Evolutionary conservation across 257 asterid species (phyloP).

Genomic region (Scutellaria galericulata): DNA sequence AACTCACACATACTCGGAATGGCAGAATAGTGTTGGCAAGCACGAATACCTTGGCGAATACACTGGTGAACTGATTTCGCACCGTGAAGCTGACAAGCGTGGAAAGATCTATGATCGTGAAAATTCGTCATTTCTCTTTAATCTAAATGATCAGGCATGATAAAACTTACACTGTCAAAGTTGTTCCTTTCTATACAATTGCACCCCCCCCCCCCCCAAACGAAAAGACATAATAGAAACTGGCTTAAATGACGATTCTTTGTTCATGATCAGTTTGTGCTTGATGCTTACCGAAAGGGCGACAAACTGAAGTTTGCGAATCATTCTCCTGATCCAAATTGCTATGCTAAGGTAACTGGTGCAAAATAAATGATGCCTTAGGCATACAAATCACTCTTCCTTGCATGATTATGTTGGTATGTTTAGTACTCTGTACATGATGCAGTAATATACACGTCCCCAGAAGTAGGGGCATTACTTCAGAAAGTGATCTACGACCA

Average conservation of each 20-base stretch:
- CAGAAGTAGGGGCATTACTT: no score
- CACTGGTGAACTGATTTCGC: conserved; percentile 94
- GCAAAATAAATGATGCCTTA: not conserved
- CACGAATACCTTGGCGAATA: conserved; percentile 97
- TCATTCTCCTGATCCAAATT: conserved; percentile 92
- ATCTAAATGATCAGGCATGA: conserved; percentile 86
- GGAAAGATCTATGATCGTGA: conserved; percentile 97
- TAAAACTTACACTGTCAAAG: not conserved
- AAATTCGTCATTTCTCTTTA: conserved; percentile 90
- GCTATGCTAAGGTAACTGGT: conserved; percentile 81
- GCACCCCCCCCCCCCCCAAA: not conserved
- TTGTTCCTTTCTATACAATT: not conserved
- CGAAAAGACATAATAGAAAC: not conserved
- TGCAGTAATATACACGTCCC: not conserved
- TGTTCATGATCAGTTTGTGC: conserved; percentile 71
- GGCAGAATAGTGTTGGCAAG: conserved; percentile 87
- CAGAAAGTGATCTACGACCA: not conserved
- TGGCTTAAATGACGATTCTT: conserved; percentile 24
- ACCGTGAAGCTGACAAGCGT: conserved; percentile 99
- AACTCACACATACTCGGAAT: conserved; percentile 35
- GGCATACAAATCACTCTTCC: not conserved
- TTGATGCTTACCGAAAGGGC: conserved; percentile 88
- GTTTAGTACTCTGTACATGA: not conserved
- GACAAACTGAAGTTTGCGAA: conserved; percentile 93
- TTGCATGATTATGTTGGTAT: conserved; percentile 8